Base-by-base conservation (phyloP, 2,329 filamentous ascomycete genomes). In the Aspergillus floridensis region DNA sequence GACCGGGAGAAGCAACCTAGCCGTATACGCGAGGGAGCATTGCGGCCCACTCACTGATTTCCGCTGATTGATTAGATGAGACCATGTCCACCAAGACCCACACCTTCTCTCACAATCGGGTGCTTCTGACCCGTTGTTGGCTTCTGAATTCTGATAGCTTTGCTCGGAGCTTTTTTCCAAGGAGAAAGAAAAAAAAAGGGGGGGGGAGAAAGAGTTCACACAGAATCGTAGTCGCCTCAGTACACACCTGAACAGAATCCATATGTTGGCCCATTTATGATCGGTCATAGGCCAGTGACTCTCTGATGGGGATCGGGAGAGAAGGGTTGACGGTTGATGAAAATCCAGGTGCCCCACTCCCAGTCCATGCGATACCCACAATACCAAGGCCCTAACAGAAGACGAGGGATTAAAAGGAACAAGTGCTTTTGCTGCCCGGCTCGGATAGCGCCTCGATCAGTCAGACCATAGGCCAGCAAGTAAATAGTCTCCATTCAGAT, bases 61-160 rank as follows among this genome's bases (percentile, higher is more conserved):
- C 53, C 49, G 21, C 61, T 47, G 46, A 61, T 57, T 61, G 61
- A 63, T 63, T 63, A 58, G 58, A 61, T 61, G 61, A 53, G 56
- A 53, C 49, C 19, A 51, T 29, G 7, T 31, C 24, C 16, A 16
- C 38, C 7, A 44, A 44, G 14, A 12, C 32, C 29, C 32, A 22
- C 32, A 16, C n/a, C 32, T 41, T 31, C 26, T 29, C 26, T 29
- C 26, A 26, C 26, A 26, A 8, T 26, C 26, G 26, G 26, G 26
- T 26, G 26, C 26, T 29, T 29, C 26, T 29, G 26, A 8, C 26
- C 26, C 26, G 26, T 29, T 29, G 26, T 29, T 29, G 26, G 26
- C 26, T 29, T 29, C 26, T 29, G 55, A 58, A 49, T 29, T 29
- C 26, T 10, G 55, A 58, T 54, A 32, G 31, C 31, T 60, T 51